Conservation (phyloP, 192 early-diverging fungal genomes). For the Coemansia sp. region DNA sequence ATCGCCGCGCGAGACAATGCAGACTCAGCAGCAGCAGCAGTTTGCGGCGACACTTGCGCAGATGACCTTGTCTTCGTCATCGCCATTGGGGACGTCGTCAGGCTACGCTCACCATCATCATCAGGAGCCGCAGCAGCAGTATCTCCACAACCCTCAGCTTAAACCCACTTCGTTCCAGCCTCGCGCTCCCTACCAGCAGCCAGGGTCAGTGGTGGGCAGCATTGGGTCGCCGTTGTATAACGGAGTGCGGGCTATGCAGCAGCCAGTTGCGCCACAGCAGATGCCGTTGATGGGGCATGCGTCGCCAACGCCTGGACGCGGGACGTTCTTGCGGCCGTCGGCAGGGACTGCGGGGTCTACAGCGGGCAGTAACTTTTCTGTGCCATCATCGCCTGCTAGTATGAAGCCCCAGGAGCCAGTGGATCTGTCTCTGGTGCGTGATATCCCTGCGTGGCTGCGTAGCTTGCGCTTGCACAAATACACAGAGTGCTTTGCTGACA, state of each 20-base stretch:
- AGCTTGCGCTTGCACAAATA: conserved; percentile 96
- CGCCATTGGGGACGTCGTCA: conserved; percentile 21
- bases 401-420: conserved; percentile 27
- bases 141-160: conserved; percentile 6
- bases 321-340: conserved; percentile 6
- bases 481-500: conserved; percentile 81
- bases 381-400: conserved; percentile 17
- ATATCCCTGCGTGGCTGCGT: conserved; percentile 93
- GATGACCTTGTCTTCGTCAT: conserved; percentile 26
- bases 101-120: conserved; percentile 31
- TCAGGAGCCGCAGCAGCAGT: conserved; percentile 17
- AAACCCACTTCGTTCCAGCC: background rate
- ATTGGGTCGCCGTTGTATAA: background rate
- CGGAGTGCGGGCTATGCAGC: background rate
- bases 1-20: conserved; percentile 54
- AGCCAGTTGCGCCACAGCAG: conserved; percentile 7
- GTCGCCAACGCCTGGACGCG: conserved; percentile 9
- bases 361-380: conserved; percentile 5
- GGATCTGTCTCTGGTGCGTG: conserved; percentile 56
- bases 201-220: background rate
- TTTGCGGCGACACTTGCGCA: conserved; percentile 40
- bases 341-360: conserved; percentile 3
- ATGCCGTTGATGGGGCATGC: background rate
- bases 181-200: conserved; percentile 7
- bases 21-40: conserved; percentile 46